Conservation (phyloP, 1,284 basidiomycete genomes). For the Rhodofomes roseus region DNA sequence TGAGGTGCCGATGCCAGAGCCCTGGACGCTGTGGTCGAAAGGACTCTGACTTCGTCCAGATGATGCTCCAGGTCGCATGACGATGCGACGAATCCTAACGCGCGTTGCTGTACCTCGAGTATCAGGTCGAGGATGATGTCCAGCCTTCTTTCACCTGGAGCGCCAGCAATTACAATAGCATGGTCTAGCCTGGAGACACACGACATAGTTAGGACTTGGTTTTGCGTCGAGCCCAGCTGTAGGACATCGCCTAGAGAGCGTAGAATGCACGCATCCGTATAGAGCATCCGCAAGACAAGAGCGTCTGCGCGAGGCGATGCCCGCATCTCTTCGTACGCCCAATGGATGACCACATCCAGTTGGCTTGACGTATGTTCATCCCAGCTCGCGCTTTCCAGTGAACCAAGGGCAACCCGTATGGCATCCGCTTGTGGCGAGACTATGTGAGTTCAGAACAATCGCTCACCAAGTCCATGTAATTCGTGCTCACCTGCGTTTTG, state of each 20-base stretch:
- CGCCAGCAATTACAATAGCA: conserved; percentile 83
- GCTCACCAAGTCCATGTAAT: background rate
- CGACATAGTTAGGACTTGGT: conserved; percentile 23
- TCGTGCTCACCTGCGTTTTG: background rate
- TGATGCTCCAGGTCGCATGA: background rate
- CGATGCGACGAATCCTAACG: background rate
- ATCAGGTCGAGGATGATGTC: conserved; percentile 66
- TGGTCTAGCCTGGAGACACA: conserved; percentile 67
- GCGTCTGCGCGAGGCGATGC: background rate
- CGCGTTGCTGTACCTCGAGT: conserved; percentile 34
- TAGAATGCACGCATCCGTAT: conserved; percentile 62
- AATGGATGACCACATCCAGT: conserved; percentile 21
- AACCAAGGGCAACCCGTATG: background rate
- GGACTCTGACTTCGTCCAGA: conserved; percentile 5
- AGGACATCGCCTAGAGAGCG: conserved; percentile 41
- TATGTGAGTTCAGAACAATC: background rate
- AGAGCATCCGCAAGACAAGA: conserved; percentile 52
- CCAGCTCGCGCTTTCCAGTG: background rate
- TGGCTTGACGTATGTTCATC: background rate
- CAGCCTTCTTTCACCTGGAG: conserved; percentile 57
- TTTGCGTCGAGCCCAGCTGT: conserved; percentile 20
- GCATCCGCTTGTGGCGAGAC: conserved; percentile 4
- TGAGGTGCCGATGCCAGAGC: conserved; percentile 5
- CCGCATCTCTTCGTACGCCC: conserved; percentile 24
- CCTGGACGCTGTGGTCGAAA: background rate